Evolutionary conservation across 768 basidiomycete genomes (phyloP), one percentile per base, ranked within the genome.

Genomic region (Multifurca ochricompacta): DNA sequence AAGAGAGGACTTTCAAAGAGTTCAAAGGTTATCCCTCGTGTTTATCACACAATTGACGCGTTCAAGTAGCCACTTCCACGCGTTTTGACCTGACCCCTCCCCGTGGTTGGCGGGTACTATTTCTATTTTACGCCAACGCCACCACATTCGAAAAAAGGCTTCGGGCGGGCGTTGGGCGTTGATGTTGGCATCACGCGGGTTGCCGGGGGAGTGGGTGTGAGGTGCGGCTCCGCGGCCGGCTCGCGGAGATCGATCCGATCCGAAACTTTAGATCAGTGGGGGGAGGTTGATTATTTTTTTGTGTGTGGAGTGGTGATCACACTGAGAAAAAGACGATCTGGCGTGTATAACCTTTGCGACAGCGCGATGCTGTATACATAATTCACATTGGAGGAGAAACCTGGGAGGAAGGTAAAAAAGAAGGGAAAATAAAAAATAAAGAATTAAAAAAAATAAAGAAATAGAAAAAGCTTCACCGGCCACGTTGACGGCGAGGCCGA

Each of bases 211-310:
- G 28, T 3, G 36, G 5, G 41, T 16, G 28, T 3, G 36, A 9
- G 39, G 13, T 21, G 40, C 49, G 49, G 43, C 49, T n/a, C 49
- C 55, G 55, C 55, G 50, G 50, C 49, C 34, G 49, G 55, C 49
- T 51, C 55, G 55, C 50, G 50, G 55, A 56, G 55, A 56, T 56
- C 55, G 55, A 56, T 51, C 55, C 49, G 55, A 56, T 56, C 48
- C 23, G 45, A 46, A 10, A 18, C n/a, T 19, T 50, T 34, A 51
- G 51, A 35, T 51, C n/a, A 11, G 28, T 6, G 28, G 18, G 16
- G 16, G 30, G 28, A 28, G 27, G 44, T n/a, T n/a, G n/a, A n/a
- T n/a, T n/a, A n/a, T n/a, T n/a, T n/a, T n/a, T n/a, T n/a, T n/a
- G n/a, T n/a, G n/a, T n/a, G n/a, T n/a, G n/a, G n/a, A n/a, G n/a